Evolutionary conservation across 257 asterid species (phyloP), one percentile per base, ranked within the genome.

Genomic region (Henckelia pumila): DNA sequence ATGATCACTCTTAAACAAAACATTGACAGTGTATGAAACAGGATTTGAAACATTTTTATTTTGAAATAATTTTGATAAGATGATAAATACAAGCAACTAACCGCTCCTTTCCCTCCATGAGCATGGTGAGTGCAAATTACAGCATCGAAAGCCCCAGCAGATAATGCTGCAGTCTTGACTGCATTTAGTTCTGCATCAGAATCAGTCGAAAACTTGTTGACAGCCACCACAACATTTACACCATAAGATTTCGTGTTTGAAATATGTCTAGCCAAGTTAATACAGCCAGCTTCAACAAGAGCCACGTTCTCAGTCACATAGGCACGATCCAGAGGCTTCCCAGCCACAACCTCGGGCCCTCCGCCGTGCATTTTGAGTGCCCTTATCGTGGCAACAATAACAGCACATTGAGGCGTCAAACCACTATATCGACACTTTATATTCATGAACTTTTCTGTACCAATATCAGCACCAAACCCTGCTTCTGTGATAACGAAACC

Each of bases 311-410:
- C 99, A 6, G 92, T 86, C 61, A 88, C 87, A 73, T 93, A 93
- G 59, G 99, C 95, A 35, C 82, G 89, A 69, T 88, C 96, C 35
- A 93, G 96, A 70, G 99, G 95, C 85, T 73, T 91, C 73, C 99
- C 99, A 56, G 99, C 97, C 7, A 84, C 91, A 30, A 93, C 99
- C 52, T 79, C 85, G 24, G 97, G 99, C 52, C 99, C 99, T 37
- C 99, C 97, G 49, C 99, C 99, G 1, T 93, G 97, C 99, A 93
- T 93, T 67, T 93, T 93, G 47, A 91, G 95, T 63, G 99, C 97
- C 83, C 99, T 81, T 61, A 93, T 77, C 19, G 97, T 93, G 19
- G 97, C 99, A 56, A 93, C 97, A 67, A 90, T 86, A 64, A 93
- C 68, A 47, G 99, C 99, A 77, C 97, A 93, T 60, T 93, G 99